Evolutionary conservation across 225 moss, liverwort and hornwort species (phyloP), one percentile per base, ranked within the genome.

Genomic region (Bryum argenteum): DNA sequence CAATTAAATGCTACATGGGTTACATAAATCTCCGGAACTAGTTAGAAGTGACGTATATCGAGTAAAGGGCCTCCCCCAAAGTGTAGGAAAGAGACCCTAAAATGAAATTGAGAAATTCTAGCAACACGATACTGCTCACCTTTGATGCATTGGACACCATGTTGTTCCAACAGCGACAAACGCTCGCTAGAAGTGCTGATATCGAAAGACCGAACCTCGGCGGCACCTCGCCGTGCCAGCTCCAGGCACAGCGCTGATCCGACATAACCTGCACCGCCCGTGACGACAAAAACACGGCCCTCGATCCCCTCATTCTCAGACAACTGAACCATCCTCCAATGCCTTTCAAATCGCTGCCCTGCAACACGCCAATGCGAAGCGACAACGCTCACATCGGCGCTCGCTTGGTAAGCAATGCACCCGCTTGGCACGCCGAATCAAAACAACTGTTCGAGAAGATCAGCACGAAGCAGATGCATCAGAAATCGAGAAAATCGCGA

Each of bases 241-340:
- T 94, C 94, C 72, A 91, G 58, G 60, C 94, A 94, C 15, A 94
- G 78, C 10, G 90, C 70, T 33, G 85, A 82, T 48, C 94, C 94
- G 19, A 91, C 75, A 81, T 86, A 83, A 9, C 91, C 91, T 28
- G 90, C 85, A 22, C 94, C 94, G 11, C 94, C 94, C 8, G 90
- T 88, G 26, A 94, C 91, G 71, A 94, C 88, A 78, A 94, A 94
- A n/a, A 61, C 74, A 7, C 75, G 81, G 43, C 81, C 88, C 75
- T 94, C 94, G 50, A 94, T 86, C 42, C 94, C 94, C 73, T 94
- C 91, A 70, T 85, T 94, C 85, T 91, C 91, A 69, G 91, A 85
- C 56, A 91, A 75, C 51, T 89, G 81, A 70, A 90, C 90, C 92
- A 93, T 90, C 67, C 24, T 75, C 50, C 58, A 64, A 70, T 65